These are phyloP conservation scores for Aspergillus proliferans DNA, from an alignment of 2,329 filamentous ascomycete genomes.

Conservation along the genomic window DNA sequence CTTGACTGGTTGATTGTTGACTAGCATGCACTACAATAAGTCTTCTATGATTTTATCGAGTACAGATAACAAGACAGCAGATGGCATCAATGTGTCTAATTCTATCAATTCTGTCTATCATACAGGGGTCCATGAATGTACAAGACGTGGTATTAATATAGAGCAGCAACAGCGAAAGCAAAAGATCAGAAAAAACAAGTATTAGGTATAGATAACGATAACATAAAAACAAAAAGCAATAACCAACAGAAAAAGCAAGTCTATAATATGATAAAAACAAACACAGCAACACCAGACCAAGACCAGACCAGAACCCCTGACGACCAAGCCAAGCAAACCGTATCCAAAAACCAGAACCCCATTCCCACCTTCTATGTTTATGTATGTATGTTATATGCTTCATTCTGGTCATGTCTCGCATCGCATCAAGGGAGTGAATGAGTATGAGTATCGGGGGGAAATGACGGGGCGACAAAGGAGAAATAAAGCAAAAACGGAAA, in stretches of 20 bases:
- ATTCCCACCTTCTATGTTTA: slow-evolving; percentile 15
- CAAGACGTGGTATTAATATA: neutral
- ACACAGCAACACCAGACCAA: slow-evolving; percentile 6
- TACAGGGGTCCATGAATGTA: slow-evolving; percentile 1
- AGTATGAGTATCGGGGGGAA: slow-evolving; percentile 1
- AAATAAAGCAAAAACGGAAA: neutral
- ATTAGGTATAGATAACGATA: neutral
- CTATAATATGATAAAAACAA: slow-evolving; percentile 2
- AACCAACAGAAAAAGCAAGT: slow-evolving; percentile 3
- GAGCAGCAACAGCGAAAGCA: neutral
- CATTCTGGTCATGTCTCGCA: slow-evolving; percentile 19
- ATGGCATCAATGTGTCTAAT: neutral
- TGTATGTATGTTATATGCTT: slow-evolving; percentile 12
- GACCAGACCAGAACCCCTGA: slow-evolving; percentile 13
- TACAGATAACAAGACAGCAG: no score
- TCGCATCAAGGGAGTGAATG: slow-evolving; percentile 1
- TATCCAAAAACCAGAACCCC: neutral
- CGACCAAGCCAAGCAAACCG: slow-evolving; percentile 13
- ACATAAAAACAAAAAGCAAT: slow-evolving; percentile 1
- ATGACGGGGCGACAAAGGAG: neutral
- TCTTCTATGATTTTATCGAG: no score
- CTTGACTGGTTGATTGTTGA: no score
- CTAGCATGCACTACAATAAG: no score
- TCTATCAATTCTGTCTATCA: neutral
- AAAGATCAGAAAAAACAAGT: neutral